Evolutionary conservation across 1,284 basidiomycete species (phyloP), one percentile per base, ranked within the genome.

Genomic region (Mycena sp.): DNA sequence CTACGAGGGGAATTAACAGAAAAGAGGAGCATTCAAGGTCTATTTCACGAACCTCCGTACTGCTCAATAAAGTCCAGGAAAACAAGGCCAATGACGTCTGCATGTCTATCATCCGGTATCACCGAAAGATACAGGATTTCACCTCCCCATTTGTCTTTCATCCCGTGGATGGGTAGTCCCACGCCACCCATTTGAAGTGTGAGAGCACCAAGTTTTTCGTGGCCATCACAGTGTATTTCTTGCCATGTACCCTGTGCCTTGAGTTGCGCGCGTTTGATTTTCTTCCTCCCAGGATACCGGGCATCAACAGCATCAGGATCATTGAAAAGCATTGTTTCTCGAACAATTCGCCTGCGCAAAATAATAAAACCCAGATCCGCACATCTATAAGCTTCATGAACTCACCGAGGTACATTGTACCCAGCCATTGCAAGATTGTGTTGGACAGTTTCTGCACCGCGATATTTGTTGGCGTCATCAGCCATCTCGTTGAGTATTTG

Each of bases 111-210:
- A 30, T 59, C 41, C 4, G 49, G 58, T 1, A 59, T 46, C 3
- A 59, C 49, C 4, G 25, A 16, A 7, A 60, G 41, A 38, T 53
- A 60, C 9, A 60, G 35, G 3, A 60, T 53, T 16, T 40, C 50
- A 0, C 25, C 50, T 17, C 58, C 50, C 49, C 49, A 52, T 21
- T 60, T 52, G 40, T 60, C 58, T 26, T 53, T 52, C 50, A 53
- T 48, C 0, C 58, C 58, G 26, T 60, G 53, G 11, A 60, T 53
- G 1, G 49, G 49, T 12, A 53, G 19, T 6, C 58, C 58, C 16
- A 60, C 43, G 32, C 50, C 58, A n/a, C 43, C 58, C 50, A 60
- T 60, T 45, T 45, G 38, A 25, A 59, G 35, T 12, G 49, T 43
- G 21, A 52, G 49, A 26, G 49, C 29, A 25, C 43, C 49, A 12